A percentile compares a stretch with the other conserved stretches of the same genome.
These are phyloP conservation scores for Pulveroboletus sp. DNA, from an alignment of 768 basidiomycete genomes.

Conservation along the genomic window DNA sequence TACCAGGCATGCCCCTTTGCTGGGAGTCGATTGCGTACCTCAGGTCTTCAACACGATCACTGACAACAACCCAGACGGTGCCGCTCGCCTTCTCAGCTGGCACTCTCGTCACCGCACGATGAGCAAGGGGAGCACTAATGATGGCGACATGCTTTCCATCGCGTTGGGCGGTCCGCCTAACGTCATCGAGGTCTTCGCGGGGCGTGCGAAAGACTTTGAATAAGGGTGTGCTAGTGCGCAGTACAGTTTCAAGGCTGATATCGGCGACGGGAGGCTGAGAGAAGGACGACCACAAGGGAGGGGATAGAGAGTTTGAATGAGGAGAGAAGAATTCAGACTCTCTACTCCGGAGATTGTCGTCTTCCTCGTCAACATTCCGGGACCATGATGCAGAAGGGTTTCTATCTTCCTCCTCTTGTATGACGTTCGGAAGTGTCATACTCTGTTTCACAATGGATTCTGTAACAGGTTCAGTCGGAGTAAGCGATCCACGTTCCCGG, in stretches of 20 bases:
- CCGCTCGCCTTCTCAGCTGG: conserved; percentile 13
- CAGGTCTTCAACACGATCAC: conserved; percentile 30
- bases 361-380: conserved; percentile 5
- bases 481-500: conserved; percentile 21
- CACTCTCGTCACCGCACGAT: conserved; percentile 17
- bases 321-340: conserved; percentile 12
- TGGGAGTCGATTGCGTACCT: conserved; percentile 31
- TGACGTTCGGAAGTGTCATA: background rate
- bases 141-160: conserved; percentile 31
- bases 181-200: conserved; percentile 21
- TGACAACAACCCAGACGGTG: conserved; percentile 31
- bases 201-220: conserved; percentile 33
- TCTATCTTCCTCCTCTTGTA: conserved; percentile 13
- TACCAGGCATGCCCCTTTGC: conserved; percentile 30
- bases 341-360: conserved; percentile 1
- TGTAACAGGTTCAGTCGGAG: conserved; percentile 29
- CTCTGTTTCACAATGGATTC: conserved; percentile 12
- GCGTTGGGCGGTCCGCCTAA: conserved; percentile 24
- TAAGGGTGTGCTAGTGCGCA: conserved; percentile 29
- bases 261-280: conserved; percentile 25
- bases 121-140: conserved; percentile 23
- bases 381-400: conserved; percentile 7
- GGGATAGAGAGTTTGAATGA: conserved; percentile 19
- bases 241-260: conserved; percentile 20
- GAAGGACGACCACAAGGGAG: conserved; percentile 24